Percentiles rank a stretch among this genome's conserved stretches.
Conservation (phyloP, 2,329 filamentous ascomycete species). For the Hysterium pulicare region DNA sequence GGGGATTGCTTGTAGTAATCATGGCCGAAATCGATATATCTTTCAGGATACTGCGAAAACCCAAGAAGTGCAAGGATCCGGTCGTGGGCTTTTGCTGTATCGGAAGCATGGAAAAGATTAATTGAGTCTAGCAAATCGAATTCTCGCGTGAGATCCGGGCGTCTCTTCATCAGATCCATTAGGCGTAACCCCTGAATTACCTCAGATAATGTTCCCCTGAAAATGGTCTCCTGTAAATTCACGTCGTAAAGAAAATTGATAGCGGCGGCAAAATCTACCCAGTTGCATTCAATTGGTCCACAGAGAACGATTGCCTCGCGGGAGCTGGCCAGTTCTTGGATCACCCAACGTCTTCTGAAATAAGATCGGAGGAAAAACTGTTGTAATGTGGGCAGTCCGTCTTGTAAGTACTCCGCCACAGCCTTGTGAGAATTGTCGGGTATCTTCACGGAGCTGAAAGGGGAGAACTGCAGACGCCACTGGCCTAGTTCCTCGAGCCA, state of each 20-base stretch:
- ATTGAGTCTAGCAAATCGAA: slow-evolving; percentile 1
- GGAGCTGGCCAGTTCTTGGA: neutral
- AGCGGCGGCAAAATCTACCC: neutral
- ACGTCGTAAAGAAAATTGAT: neutral
- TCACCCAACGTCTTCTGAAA: neutral
- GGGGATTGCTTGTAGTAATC: neutral
- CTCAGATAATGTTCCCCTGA: neutral
- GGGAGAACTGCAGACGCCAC: neutral
- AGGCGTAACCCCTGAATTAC: neutral
- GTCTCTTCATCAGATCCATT: slow-evolving; percentile 1
- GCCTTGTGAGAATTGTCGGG: neutral
- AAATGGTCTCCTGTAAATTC: neutral
- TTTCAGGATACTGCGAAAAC: neutral
- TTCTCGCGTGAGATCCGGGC: neutral
- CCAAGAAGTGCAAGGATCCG: slow-evolving; percentile 1
- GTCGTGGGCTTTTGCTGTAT: neutral
- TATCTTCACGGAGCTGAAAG: neutral
- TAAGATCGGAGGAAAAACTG: neutral
- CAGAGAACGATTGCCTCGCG: neutral
- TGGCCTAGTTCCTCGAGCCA: slow-evolving; percentile 1
- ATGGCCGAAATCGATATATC: neutral
- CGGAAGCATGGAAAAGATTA: neutral
- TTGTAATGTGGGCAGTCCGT: neutral
- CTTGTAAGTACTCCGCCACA: neutral
- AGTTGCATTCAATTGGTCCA: neutral